phyloP scores from a whole-genome alignment of 139 green algal genomes.

The Volvox reticuliferus region DNA sequence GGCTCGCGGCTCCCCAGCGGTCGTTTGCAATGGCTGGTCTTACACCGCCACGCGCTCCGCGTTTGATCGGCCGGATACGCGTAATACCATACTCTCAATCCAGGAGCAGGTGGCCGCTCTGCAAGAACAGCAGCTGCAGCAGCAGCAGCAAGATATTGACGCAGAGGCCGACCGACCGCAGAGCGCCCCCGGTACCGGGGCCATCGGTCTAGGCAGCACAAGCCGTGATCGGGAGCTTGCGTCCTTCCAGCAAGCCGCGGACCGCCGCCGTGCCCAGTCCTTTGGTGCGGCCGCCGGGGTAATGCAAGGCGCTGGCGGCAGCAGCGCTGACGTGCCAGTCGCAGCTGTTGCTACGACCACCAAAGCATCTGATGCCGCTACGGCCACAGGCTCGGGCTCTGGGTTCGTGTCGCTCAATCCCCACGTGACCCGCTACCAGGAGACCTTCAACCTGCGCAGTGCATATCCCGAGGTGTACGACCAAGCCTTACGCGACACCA shows the following conservation, averaged over 20 bases:
- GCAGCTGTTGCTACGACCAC: neutral
- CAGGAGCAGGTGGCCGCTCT: neutral
- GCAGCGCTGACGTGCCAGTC: neutral
- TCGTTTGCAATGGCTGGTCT: constrained; percentile 25
- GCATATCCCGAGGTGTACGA: constrained; percentile 50
- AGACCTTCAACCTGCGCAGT: constrained; percentile 24
- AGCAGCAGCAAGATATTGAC: neutral
- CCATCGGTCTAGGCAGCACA: neutral
- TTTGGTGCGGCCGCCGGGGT: neutral
- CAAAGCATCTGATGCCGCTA: no score
- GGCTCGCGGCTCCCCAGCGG: neutral
- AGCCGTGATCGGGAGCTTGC: neutral
- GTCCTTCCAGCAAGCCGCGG: neutral
- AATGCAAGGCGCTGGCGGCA: neutral
- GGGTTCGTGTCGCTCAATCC: constrained; percentile 10
- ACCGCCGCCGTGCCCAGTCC: constrained; percentile 5
- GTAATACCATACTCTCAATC: neutral
- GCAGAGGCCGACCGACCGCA: neutral
- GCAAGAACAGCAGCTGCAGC: neutral
- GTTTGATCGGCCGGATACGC: neutral
- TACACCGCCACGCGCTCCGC: constrained; percentile 42
- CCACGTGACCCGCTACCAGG: constrained; percentile 18
- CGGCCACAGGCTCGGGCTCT: neutral
- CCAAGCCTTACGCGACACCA: constrained; percentile 18
- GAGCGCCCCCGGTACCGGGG: neutral